Base-by-base conservation (phyloP, 257 asterid species). In the Fraxinus quadrangulata region DNA sequence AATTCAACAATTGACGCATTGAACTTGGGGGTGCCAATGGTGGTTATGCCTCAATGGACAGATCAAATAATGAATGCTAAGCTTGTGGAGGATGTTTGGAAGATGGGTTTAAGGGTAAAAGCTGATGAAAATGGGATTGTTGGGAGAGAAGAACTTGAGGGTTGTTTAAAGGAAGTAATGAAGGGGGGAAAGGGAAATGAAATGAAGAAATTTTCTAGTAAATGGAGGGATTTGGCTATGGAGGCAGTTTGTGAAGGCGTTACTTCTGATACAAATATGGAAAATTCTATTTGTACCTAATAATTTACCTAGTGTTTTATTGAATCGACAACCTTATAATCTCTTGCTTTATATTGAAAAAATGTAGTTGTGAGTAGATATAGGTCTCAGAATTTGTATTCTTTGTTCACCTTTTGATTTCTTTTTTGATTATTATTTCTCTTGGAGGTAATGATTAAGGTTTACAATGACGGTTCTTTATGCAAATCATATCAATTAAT, bases 41-140 rank as follows among this genome's bases (percentile, higher is more conserved):
- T 94, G 66, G 91, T 80, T 5, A 87, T 92, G 92, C 98, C 98
- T 0, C 91, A 87, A 24, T 94, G 97, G 97, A 89, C 92, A 3
- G 97, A 94, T 76, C 97, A 94, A 68, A 73, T 96, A 0, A 92
- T 86, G 17, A 88, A 87, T 66, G 93, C 96, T 0, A 94, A 90
- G 80, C 73, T 92, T 13, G 83, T 94, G 65, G 87, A 88, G 63
- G 97, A 92, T 72, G 88, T 88, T 24, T 92, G 96, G 96, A 45
- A 79, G 7, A 80, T 84, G 0, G 98, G 98, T 7, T 61, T 88
- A 12, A 83, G 96, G 80, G 92, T 85, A 63, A 74, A 78, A 76
- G 87, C 67, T 9, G 82, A 80, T 14, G 85, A 68, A 36, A 24
- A 79, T 61, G 91, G 92, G 0, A n/a, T 91, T 40, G 97, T 76